A percentile compares a stretch with the other conserved stretches of the same genome.
Conservation (phyloP, 345 rosid species). For the Brassica carinata region DNA sequence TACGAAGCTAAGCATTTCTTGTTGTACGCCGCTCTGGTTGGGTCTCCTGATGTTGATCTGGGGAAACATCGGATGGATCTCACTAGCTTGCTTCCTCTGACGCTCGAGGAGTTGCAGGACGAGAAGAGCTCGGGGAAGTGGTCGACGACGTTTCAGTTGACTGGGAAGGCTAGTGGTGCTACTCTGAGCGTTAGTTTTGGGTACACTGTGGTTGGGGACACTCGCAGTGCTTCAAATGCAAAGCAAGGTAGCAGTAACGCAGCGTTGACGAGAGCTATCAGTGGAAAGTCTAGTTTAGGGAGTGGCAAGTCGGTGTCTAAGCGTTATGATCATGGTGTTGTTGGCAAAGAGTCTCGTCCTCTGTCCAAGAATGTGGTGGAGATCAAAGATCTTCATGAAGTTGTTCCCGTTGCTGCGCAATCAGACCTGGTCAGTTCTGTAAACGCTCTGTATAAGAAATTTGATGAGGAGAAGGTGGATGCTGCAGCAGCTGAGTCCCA, state of each 20-base stretch:
- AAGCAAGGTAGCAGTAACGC: constrained; percentile 43
- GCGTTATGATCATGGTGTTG: constrained; percentile 50
- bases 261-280: constrained; percentile 40
- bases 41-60: constrained; percentile 73
- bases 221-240: constrained; percentile 44
- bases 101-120: constrained; percentile 89
- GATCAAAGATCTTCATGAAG: constrained; percentile 80
- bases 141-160: constrained; percentile 87
- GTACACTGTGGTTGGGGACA: constrained; percentile 66
- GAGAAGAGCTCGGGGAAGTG: constrained; percentile 90
- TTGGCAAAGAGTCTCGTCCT: constrained; percentile 37
- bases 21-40: constrained; percentile 64
- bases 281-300: constrained; percentile 40
- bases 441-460: constrained; percentile 47
- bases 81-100: constrained; percentile 84
- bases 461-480: constrained; percentile 57
- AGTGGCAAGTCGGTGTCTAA: constrained; percentile 43
- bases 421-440: constrained; percentile 51
- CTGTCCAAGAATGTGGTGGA: constrained; percentile 49
- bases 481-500: constrained; percentile 43
- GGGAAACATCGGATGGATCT: constrained; percentile 97
- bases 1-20: constrained; percentile 94
- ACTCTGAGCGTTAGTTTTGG: constrained; percentile 80
- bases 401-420: constrained; percentile 54
- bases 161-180: constrained; percentile 81